Evolutionary conservation across 2,329 filamentous ascomycete species (phyloP), one percentile per base, ranked within the genome.

Genomic region (Macrophomina pseudophaseolina): DNA sequence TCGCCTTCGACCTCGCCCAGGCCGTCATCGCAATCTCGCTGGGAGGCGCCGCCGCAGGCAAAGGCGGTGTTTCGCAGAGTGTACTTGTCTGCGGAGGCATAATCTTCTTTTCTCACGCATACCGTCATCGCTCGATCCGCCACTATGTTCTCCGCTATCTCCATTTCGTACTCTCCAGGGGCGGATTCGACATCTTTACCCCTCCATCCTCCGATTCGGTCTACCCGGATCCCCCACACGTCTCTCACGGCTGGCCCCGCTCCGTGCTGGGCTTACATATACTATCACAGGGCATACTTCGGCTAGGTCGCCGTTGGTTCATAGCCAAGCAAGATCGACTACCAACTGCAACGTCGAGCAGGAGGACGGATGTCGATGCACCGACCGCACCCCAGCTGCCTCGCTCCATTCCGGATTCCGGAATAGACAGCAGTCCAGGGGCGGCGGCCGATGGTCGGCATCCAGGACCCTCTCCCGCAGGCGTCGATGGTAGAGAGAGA

Each of bases 1-100:
- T 96, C 74, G 90, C 94, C 67, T 85, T 97, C 72, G 94, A 97
- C 76, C 86, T 97, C 63, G 93, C 94, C 68, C 94, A 97, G 79
- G 92, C 94, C 67, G 93, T 97, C 75, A 96, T 97, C 74, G 94
- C 94, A 67, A 88, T 97, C 67, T 96, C 93, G 0, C 83, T 97
- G 11, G 94, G 94, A 69, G 94, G 93, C 68, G 93, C 93, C 67
- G 90, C 88, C 7, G 88, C 86, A 69, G 87, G 88, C 7, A 86
- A 85, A 71, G 87, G 89, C 68, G 88, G 89, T 62, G 88, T 90
- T 4, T 89, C 89, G 65, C 88, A 89, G 73, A 92, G 90, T 74
- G 87, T 92, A 54, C 84, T 91, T 60, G 86, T 90, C 48, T 93
- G 90, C 75, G 85, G 91, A 70, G 81, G 86, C 70, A 90, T 92